These are phyloP conservation scores for Sarocladiaceae sp. DNA, from an alignment of 2,329 filamentous ascomycete species.

Conservation along the genomic window DNA sequence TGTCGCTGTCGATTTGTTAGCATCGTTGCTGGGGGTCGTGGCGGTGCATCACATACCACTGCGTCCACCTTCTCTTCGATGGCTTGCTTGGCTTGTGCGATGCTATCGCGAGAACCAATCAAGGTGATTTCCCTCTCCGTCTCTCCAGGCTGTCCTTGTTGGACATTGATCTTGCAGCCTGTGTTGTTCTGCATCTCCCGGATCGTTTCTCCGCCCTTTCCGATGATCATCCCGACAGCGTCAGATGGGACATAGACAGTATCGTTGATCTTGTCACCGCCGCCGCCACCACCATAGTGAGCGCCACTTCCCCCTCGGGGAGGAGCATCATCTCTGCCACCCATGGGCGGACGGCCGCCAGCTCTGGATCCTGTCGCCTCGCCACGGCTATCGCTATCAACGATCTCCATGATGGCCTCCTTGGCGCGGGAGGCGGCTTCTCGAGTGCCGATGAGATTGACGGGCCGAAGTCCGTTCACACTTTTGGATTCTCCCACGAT, in stretches of 20 bases:
- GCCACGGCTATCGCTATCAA: conserved; percentile 77
- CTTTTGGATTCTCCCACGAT: conserved; percentile 92
- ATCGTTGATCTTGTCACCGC: conserved; percentile 68
- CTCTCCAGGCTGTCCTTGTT: conserved; percentile 70
- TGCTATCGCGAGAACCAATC: conserved; percentile 70
- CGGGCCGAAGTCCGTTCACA: conserved; percentile 79
- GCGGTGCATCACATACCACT: conserved; percentile 53
- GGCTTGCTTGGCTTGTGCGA: conserved; percentile 72
- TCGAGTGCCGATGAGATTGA: conserved; percentile 79
- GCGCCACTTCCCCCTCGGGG: conserved; percentile 25
- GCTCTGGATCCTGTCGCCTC: conserved; percentile 26
- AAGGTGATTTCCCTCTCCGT: conserved; percentile 81
- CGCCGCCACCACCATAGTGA: conserved; percentile 28
- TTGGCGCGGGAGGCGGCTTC: conserved; percentile 72
- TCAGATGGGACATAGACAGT: conserved; percentile 82
- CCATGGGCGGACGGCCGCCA: conserved; percentile 13
- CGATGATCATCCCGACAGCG: conserved; percentile 93
- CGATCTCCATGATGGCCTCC: conserved; percentile 86
- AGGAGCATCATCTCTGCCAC: conserved; percentile 24
- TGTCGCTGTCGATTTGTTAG: conserved; percentile 39
- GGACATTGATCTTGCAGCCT: conserved; percentile 92
- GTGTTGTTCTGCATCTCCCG: conserved; percentile 86
- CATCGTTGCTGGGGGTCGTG: background rate
- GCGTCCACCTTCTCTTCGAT: conserved; percentile 91
- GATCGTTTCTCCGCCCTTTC: conserved; percentile 89